Conservation (phyloP, 2,329 filamentous ascomycete genomes). For the Corinectria fuckeliana region DNA sequence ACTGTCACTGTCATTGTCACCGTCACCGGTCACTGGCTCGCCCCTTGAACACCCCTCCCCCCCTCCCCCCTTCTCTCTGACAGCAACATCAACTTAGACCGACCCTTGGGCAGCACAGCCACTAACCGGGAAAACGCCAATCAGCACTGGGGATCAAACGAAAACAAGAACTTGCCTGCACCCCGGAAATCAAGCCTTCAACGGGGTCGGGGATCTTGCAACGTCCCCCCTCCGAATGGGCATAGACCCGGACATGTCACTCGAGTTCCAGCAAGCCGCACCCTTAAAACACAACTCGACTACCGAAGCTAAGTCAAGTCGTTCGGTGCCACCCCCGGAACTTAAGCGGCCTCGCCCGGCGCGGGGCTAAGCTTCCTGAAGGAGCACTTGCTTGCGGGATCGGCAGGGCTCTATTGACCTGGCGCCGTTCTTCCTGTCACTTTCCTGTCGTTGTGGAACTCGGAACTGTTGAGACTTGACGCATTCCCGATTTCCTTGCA, state of each 20-base stretch:
- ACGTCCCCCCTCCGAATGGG: conserved; percentile 2
- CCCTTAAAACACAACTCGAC: conserved; percentile 5
- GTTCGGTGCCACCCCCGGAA: conserved; percentile 5
- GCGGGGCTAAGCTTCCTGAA: conserved; percentile 16
- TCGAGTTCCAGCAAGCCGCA: conserved; percentile 8
- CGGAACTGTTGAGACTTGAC: conserved; percentile 3
- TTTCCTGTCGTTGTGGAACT: conserved; percentile 15
- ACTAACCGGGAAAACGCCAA: not conserved
- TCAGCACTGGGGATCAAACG: not conserved
- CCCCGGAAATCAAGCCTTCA: conserved; percentile 9
- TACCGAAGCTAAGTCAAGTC: conserved; percentile 7
- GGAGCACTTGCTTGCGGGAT: conserved; percentile 17
- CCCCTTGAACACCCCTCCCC: no score
- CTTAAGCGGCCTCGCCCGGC: not conserved
- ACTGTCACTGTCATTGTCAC: not conserved
- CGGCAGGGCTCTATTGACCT: not conserved
- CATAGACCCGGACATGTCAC: conserved; percentile 18
- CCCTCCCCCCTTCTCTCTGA: not conserved
- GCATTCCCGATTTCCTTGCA: not conserved
- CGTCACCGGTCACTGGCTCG: no score
- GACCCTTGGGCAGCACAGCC: conserved; percentile 1
- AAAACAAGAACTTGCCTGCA: not conserved
- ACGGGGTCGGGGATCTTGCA: not conserved
- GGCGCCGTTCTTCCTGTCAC: not conserved
- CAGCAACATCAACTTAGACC: conserved; percentile 3